Evolutionary conservation across 2,329 filamentous ascomycete genomes (phyloP).

Genomic region (Hortaea werneckii): DNA sequence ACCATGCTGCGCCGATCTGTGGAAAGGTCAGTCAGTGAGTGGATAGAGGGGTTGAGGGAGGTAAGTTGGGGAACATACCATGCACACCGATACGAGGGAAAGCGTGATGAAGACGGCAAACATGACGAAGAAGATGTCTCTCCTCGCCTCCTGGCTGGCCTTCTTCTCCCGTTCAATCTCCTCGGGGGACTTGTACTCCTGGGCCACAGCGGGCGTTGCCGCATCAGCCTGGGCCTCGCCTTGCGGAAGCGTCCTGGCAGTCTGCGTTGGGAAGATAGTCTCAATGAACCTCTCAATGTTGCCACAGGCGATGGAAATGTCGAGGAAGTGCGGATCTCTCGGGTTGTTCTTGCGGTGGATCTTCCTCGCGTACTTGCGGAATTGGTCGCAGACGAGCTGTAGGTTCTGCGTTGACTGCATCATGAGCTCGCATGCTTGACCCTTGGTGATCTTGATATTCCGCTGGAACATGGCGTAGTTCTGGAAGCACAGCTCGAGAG

Average conservation of each 20-base stretch:
- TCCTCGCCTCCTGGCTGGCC: constrained; percentile 41
- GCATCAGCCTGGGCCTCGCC: constrained; percentile 10
- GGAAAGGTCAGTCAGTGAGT: constrained; percentile 2
- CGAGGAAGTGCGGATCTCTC: constrained; percentile 80
- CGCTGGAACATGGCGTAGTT: constrained; percentile 77
- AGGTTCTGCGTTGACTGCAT: constrained; percentile 86
- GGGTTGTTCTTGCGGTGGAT: constrained; percentile 94
- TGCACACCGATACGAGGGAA: constrained; percentile 58
- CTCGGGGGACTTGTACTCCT: constrained; percentile 45
- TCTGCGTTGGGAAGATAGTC: constrained; percentile 77
- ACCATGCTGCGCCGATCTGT: constrained; percentile 67
- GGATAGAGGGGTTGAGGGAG: neutral
- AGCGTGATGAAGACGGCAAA: constrained; percentile 58
- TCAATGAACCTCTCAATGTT: constrained; percentile 97
- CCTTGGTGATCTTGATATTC: constrained; percentile 95
- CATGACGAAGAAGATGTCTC: constrained; percentile 54
- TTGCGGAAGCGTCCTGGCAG: constrained; percentile 46
- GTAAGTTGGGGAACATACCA: constrained; percentile 52
- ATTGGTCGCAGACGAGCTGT: constrained; percentile 67
- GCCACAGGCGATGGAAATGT: constrained; percentile 82
- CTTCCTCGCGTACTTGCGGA: constrained; percentile 63
- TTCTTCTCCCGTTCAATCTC: constrained; percentile 49
- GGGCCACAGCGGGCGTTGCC: constrained; percentile 23
- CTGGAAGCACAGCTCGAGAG: constrained; percentile 81
- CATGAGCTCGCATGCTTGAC: constrained; percentile 86